Evolutionary conservation across 1,284 basidiomycete species (phyloP).

Genomic region (Leccinum griseonigrum): DNA sequence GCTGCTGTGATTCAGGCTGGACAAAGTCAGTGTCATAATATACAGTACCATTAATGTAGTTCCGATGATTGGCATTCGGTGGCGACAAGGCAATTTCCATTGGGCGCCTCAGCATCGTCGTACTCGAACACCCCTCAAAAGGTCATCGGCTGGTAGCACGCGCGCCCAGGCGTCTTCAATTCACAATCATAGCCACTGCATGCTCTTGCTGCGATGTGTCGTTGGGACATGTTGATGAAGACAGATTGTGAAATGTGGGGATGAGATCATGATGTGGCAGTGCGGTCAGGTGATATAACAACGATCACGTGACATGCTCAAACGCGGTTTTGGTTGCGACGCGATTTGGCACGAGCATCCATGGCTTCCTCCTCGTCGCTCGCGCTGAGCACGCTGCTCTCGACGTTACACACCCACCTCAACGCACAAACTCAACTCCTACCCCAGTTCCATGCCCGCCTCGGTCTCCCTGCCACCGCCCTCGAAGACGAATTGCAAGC

Average conservation of each 20-base stretch:
- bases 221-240: too few species aligned
- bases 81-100: too few species aligned
- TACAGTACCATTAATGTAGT: too few species aligned
- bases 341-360: constrained; percentile 11
- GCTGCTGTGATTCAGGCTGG: not conserved
- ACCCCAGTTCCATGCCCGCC: constrained; percentile 67
- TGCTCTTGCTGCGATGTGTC: too few species aligned
- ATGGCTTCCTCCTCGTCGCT: constrained; percentile 35
- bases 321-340: constrained; percentile 23
- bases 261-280: too few species aligned
- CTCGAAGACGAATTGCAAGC: constrained; percentile 70
- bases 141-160: too few species aligned
- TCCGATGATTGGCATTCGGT: too few species aligned
- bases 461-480: constrained; percentile 70
- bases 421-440: constrained; percentile 73
- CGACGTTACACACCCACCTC: constrained; percentile 74
- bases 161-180: too few species aligned
- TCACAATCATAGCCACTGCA: too few species aligned
- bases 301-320: constrained; percentile 23
- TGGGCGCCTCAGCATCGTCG: too few species aligned
- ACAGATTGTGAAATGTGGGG: too few species aligned
- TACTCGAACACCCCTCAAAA: too few species aligned
- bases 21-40: not conserved
- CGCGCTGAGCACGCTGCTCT: constrained; percentile 59
- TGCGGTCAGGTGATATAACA: constrained; percentile 25